Conservation (phyloP, 805 yeast species). For the Saturnispora silvae region DNA sequence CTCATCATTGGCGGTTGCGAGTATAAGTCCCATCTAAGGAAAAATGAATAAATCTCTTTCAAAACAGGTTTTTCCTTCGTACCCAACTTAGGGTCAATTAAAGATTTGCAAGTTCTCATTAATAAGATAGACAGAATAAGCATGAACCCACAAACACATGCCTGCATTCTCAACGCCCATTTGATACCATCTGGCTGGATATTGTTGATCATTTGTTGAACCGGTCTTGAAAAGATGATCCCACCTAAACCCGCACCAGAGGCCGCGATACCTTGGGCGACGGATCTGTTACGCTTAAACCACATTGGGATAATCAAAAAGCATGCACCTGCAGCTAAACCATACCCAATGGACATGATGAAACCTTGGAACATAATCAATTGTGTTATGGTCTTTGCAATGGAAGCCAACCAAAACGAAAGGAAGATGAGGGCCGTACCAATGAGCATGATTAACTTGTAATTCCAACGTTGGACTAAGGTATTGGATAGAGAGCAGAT, state of each 20-base stretch:
- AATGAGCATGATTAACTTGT: slow-evolving; percentile 32
- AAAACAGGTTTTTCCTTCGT: slow-evolving; percentile 12
- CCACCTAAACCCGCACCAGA: slow-evolving; percentile 49
- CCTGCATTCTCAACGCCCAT: slow-evolving; percentile 39
- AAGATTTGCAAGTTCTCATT: slow-evolving; percentile 17
- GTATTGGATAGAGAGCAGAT: slow-evolving; percentile 48
- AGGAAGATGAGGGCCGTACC: slow-evolving; percentile 33
- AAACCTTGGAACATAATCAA: slow-evolving; percentile 40
- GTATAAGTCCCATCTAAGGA: slow-evolving; percentile 13
- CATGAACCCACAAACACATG: slow-evolving; percentile 22
- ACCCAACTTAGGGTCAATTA: slow-evolving; percentile 13
- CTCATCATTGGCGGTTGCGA: slow-evolving; percentile 19
- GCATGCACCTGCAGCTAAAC: slow-evolving; percentile 28
- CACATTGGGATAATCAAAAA: slow-evolving; percentile 36
- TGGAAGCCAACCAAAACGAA: slow-evolving; percentile 36
- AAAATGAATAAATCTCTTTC: slow-evolving; percentile 13
- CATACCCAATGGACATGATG: slow-evolving; percentile 33
- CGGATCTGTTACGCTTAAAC: slow-evolving; percentile 34
- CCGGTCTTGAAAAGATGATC: slow-evolving; percentile 33
- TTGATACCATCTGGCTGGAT: slow-evolving; percentile 15
- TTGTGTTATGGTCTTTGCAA: slow-evolving; percentile 32
- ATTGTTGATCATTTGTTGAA: slow-evolving; percentile 30
- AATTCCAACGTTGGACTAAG: slow-evolving; percentile 39
- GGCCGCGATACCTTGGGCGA: slow-evolving; percentile 39
- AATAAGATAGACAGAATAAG: slow-evolving; percentile 14